Evolutionary conservation across 208 protist genomes (phyloP).

Genomic region (Naegleria lovaniensis): DNA sequence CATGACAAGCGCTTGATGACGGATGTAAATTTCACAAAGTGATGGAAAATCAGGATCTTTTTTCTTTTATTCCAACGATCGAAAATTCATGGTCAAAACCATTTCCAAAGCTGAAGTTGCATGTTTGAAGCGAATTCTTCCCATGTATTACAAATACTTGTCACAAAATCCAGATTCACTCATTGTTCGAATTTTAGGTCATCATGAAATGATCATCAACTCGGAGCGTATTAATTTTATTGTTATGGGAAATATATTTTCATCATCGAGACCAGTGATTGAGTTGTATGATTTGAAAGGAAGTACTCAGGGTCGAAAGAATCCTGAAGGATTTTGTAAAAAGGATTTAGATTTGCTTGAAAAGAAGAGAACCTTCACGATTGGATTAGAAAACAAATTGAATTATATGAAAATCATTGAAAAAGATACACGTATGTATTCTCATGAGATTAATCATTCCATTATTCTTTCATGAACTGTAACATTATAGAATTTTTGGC

Average conservation of each 20-base stretch:
- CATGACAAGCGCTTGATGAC: too few relatives aligned
- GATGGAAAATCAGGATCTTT: background rate
- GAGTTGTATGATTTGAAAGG: constrained; percentile 30
- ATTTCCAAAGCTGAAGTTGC: background rate
- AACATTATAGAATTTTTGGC: constrained; percentile 4
- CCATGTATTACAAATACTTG: constrained; percentile 1
- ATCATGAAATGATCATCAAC: background rate
- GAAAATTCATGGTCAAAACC: constrained; percentile 10
- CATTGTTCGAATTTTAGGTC: background rate
- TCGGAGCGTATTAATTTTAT: background rate
- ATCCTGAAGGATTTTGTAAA: constrained; percentile 8
- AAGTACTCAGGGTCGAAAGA: background rate
- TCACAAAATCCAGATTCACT: background rate
- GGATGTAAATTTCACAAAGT: too few relatives aligned
- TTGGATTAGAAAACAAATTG: background rate
- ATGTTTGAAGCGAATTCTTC: background rate
- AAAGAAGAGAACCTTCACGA: background rate
- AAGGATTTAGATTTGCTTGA: constrained; percentile 20
- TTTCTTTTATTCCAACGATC: background rate
- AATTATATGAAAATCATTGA: background rate
- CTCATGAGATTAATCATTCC: too few relatives aligned
- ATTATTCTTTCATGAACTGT: too few relatives aligned
- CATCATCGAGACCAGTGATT: background rate
- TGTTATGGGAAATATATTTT: background rate
- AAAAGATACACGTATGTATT: background rate